A percentile compares a stretch with the other conserved stretches of the same genome.
Evolutionary conservation across 1,284 basidiomycete genomes (phyloP).

Genomic region (Tylopilus sp.): DNA sequence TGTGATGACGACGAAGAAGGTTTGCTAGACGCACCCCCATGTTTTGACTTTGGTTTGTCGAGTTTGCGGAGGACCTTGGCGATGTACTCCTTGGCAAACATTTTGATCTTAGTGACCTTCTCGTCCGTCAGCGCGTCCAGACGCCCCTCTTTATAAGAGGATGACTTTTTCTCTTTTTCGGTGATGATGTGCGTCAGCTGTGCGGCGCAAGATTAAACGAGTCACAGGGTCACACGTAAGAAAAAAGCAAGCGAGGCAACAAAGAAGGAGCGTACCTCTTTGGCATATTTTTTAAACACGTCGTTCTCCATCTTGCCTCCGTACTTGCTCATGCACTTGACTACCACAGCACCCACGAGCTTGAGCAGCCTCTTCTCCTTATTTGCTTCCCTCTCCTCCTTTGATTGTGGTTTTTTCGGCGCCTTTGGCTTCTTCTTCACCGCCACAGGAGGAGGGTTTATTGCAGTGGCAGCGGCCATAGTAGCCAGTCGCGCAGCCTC

Average conservation of each 20-base stretch:
- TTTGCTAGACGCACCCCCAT: constrained; percentile 11
- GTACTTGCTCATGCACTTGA: constrained; percentile 89
- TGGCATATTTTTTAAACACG: constrained; percentile 91
- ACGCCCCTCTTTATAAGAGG: constrained; percentile 66
- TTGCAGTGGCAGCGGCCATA: constrained; percentile 25
- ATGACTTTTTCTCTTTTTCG: constrained; percentile 91
- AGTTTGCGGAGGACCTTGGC: constrained; percentile 62
- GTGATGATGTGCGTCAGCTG: constrained; percentile 78
- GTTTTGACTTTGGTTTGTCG: constrained; percentile 45
- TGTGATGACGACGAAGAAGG: constrained; percentile 22
- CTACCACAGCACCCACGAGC: constrained; percentile 86
- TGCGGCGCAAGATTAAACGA: neutral
- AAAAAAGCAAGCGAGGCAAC: neutral
- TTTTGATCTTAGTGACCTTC: constrained; percentile 87
- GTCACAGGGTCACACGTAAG: neutral
- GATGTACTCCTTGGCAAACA: constrained; percentile 89
- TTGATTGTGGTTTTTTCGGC: constrained; percentile 42
- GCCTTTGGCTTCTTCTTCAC: constrained; percentile 37
- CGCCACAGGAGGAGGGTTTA: constrained; percentile 17
- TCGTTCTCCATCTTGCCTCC: constrained; percentile 78
- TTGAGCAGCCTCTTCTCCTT: constrained; percentile 85
- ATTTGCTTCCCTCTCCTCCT: constrained; percentile 58
- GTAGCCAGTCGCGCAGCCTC: constrained; percentile 37
- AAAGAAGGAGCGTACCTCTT: constrained; percentile 63
- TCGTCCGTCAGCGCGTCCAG: constrained; percentile 81